Evolutionary conservation across 139 green algal species (phyloP), one percentile per base, ranked within the genome.

Genomic region (Volvox africanus): DNA sequence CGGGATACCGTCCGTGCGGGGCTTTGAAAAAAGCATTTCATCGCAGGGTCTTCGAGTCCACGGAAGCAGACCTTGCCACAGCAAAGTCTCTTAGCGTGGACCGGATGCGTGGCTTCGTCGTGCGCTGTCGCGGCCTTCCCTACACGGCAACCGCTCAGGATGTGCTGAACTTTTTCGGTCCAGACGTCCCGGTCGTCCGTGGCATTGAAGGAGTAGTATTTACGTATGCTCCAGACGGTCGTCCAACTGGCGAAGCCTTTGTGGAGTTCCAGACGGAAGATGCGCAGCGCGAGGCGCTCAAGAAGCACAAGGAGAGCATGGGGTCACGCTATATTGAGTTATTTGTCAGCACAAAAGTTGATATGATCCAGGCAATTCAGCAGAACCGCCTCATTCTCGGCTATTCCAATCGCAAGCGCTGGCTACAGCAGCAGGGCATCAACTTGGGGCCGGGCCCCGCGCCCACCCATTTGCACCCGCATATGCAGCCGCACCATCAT

Each of bases 191-290:
- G 21, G 81, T 96, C 21, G 90, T 94, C 26, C 93, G 95, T 6
- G 94, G 91, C 32, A 92, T 94, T 61, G 93, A 95, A 21, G 94
- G 94, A 22, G 93, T 99, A 13, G 91, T 98, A 0, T 97, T 99
- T 91, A 96, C 97, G 0, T 87, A 87, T 32, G 84, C 89, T 0
- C 91, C 91, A 19, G 96, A 98, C 50, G 97, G 97, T 20, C 93
- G 97, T 3, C 95, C 96, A n/a, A 97, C 97, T 3, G 97, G 97
- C 16, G 97, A 99, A 87, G 97, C 96, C 0, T 99, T 97, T 82
- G 96, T 98, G 28, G 96, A 98, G 92, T 92, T 99, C 61, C 73
- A 93, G 61, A 88, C 87, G 22, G 92, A 96, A 62, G 93, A 94
- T 32, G 94, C 76, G 9, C 91, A 95, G 91, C 83, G 94, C 35